phyloP scores from a whole-genome alignment of 768 basidiomycete species.

The Hirschioporus abietinus region DNA sequence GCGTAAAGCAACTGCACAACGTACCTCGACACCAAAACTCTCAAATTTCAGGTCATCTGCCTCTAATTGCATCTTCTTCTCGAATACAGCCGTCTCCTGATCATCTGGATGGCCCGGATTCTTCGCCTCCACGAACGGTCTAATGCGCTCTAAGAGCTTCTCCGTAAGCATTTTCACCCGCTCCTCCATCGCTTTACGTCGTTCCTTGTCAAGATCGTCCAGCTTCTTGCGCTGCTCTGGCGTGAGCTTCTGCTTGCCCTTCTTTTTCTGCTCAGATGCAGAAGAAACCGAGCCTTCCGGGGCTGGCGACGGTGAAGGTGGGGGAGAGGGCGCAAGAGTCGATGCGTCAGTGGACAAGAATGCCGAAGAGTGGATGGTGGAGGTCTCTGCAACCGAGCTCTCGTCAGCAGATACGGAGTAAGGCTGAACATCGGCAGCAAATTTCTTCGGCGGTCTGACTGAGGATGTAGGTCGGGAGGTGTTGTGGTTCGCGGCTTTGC shows the following conservation, averaged over 20 bases:
- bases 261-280: conserved; percentile 26
- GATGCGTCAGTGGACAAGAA: conserved; percentile 15
- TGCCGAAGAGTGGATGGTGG: conserved; percentile 15
- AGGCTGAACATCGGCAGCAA: background rate
- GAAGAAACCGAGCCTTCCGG: conserved; percentile 31
- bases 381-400: conserved; percentile 7
- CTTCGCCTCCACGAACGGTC: conserved; percentile 90
- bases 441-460: background rate
- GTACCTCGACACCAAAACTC: conserved; percentile 93
- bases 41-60: conserved; percentile 95
- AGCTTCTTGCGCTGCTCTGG: conserved; percentile 85
- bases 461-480: conserved; percentile 7
- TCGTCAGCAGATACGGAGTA: conserved; percentile 5
- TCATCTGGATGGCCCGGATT: conserved; percentile 77
- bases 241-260: conserved; percentile 49
- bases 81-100: conserved; percentile 75
- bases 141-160: conserved; percentile 79
- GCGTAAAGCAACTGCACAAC: conserved; percentile 17
- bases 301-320: conserved; percentile 11
- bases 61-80: conserved; percentile 71
- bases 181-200: conserved; percentile 71
- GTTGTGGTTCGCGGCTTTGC: conserved; percentile 15
- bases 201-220: conserved; percentile 74
- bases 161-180: conserved; percentile 68
- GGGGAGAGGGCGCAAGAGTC: conserved; percentile 21